phyloP scores from a whole-genome alignment of 768 basidiomycete genomes.

The Fistulinella prunicolor region DNA sequence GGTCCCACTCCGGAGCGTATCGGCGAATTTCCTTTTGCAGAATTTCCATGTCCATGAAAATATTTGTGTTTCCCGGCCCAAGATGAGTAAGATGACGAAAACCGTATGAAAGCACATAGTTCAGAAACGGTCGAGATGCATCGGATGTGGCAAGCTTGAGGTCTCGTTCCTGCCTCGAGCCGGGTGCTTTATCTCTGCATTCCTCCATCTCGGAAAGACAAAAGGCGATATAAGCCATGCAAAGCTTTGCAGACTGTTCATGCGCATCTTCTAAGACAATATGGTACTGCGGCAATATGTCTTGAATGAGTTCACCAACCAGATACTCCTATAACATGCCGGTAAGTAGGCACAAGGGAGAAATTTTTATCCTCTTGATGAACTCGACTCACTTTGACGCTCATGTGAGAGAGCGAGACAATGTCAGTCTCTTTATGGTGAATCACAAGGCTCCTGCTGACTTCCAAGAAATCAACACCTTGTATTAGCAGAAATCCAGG shows the following conservation, averaged over 20 bases:
- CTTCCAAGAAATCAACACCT: neutral
- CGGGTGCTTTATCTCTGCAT: neutral
- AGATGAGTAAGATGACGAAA: conserved; percentile 9
- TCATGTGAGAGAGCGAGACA: conserved; percentile 15
- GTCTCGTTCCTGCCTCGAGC: neutral
- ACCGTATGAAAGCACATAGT: conserved; percentile 10
- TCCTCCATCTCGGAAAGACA: conserved; percentile 10
- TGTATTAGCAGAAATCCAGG: neutral
- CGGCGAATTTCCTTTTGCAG: neutral
- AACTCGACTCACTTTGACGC: conserved; percentile 16
- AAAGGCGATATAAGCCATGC: no score
- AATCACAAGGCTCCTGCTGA: conserved; percentile 7
- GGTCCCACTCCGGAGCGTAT: conserved; percentile 2
- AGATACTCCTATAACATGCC: conserved; percentile 13
- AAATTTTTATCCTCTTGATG: no score
- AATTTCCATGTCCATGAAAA: conserved; percentile 2
- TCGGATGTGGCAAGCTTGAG: neutral
- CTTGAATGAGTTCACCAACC: neutral
- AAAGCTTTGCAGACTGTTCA: conserved; percentile 4
- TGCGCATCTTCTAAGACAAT: conserved; percentile 10
- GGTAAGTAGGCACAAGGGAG: neutral
- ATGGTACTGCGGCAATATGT: conserved; percentile 1
- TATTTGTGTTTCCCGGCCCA: neutral
- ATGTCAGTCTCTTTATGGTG: conserved; percentile 10
- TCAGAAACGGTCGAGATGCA: neutral